Conservation (phyloP, 257 asterid genomes). For the Verbena officinalis region DNA sequence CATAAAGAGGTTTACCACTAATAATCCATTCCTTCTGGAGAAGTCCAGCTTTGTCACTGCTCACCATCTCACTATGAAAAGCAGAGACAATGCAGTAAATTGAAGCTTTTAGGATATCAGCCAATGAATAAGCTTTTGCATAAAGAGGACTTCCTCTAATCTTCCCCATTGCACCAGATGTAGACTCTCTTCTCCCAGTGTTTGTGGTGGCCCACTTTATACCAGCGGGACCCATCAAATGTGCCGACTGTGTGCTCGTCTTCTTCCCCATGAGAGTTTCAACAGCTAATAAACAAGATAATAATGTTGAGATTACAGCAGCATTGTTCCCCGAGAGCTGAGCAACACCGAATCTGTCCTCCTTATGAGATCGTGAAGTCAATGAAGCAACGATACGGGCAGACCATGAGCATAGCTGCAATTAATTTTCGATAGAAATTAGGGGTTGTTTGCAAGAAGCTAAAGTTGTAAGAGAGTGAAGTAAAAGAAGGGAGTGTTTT, state of each 20-base stretch:
- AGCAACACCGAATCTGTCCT: conserved; percentile 90
- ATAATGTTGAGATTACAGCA: conserved; percentile 68
- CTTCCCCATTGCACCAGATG: conserved; percentile 55
- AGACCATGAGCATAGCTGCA: conserved; percentile 87
- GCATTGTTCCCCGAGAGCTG: conserved; percentile 89
- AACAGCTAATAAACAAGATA: conserved; percentile 76
- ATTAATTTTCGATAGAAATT: conserved; percentile 31
- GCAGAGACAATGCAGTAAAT: conserved; percentile 67
- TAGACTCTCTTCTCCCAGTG: conserved; percentile 69
- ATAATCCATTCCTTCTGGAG: conserved; percentile 89
- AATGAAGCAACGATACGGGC: conserved; percentile 73
- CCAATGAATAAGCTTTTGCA: conserved; percentile 72
- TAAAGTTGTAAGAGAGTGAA: too few relatives aligned
- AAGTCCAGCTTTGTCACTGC: conserved; percentile 64
- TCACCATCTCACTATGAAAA: conserved; percentile 77
- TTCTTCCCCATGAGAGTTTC: conserved; percentile 91
- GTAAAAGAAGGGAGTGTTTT: too few relatives aligned
- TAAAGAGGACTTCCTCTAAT: conserved; percentile 76
- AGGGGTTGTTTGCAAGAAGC: too few relatives aligned
- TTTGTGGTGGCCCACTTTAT: conserved; percentile 86
- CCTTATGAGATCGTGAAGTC: conserved; percentile 82
- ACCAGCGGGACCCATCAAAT: conserved; percentile 73
- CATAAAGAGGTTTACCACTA: conserved; percentile 67
- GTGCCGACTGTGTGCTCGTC: conserved; percentile 63
- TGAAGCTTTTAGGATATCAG: conserved; percentile 79